Evolutionary conservation across 352 stramenopile genomes (phyloP).

Genomic region (Phytophthora europaea): DNA sequence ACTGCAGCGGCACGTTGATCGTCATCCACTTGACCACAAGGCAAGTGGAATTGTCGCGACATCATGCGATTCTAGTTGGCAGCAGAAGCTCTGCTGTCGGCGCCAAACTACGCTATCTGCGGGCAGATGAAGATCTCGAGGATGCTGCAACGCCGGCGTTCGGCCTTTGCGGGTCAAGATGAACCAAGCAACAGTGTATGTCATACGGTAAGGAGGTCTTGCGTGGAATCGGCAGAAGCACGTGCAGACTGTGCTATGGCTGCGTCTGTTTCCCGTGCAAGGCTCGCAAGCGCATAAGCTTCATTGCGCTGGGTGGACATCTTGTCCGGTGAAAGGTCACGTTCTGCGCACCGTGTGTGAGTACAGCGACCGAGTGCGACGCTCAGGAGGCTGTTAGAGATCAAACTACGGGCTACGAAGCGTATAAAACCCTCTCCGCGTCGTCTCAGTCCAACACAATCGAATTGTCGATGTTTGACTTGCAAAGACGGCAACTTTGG

Average conservation of each 20-base stretch:
- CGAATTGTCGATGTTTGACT: conserved; percentile 18
- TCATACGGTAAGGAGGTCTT: conserved; percentile 37
- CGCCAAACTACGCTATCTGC: conserved; percentile 47
- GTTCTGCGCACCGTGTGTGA: conserved; percentile 50
- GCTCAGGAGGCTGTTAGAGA: conserved; percentile 25
- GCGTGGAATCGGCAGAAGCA: conserved; percentile 23
- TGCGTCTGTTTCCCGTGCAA: conserved; percentile 37
- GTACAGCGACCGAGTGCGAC: conserved; percentile 33
- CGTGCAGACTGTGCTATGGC: conserved; percentile 39
- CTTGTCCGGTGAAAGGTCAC: conserved; percentile 43
- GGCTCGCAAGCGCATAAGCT: conserved; percentile 38
- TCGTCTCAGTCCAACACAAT: conserved; percentile 26
- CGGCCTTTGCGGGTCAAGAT: conserved; percentile 7
- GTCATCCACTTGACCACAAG: conserved; percentile 45
- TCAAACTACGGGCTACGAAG: conserved; percentile 23
- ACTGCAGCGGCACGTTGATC: conserved; percentile 31
- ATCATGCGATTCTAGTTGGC: conserved; percentile 40
- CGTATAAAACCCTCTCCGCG: conserved; percentile 33
- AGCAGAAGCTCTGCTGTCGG: conserved; percentile 39
- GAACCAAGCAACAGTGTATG: conserved; percentile 20
- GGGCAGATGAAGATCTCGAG: conserved; percentile 60
- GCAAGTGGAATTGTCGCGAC: conserved; percentile 39
- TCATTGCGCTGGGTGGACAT: conserved; percentile 34
- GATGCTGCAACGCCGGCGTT: conserved; percentile 30
- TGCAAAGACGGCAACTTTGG: too few relatives aligned